Evolutionary conservation across 2,329 filamentous ascomycete genomes (phyloP), one percentile per base, ranked within the genome.

Genomic region (Bipolaris victoriae): DNA sequence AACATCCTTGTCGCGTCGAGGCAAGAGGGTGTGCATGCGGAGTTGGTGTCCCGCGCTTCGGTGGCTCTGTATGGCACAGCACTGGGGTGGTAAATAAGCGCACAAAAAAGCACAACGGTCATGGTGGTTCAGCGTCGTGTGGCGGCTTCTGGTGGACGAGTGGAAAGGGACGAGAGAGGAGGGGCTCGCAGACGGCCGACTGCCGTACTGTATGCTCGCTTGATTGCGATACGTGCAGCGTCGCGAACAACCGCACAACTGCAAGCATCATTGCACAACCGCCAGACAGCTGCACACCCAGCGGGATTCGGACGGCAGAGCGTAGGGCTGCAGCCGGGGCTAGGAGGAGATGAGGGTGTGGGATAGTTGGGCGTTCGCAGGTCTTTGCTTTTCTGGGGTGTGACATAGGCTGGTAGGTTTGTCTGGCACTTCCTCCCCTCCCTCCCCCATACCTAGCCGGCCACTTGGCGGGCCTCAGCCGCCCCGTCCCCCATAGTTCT

Each of bases 241-340:
- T 58, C 54, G 54, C 58, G 54, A 46, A 52, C 26, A 53, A 49
- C 40, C 55, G 48, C 58, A 48, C 61, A 53, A 57, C 62, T 55
- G 54, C 44, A 49, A 40, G 29, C 11, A 35, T 29, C 9, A 35
- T 18, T 39, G 56, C 52, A 43, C 43, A 44, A 58, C 37, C 20
- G 43, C 57, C 55, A 52, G 58, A 52, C 46, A 16, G 36, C n/a
- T 49, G 53, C 52, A 50, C 63, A 40, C 52, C 56, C 60, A 54
- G 61, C 46, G 49, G 53, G 53, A 60, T 50, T 26, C 43, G 52
- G 52, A 36, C 57, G 49, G 60, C 56, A 49, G 61, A 45, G 55
- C 55, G 49, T 68, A 69, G 66, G 67, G 66, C 67, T 69, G 66
- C 66, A 69, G 58, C 24, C 54, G 53, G 26, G 26, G 61, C 59